Percentiles rank a stretch among this genome's conserved stretches.
phyloP scores from a whole-genome alignment of 2,329 filamentous ascomycete species.

The Metarhizium brunneum region DNA sequence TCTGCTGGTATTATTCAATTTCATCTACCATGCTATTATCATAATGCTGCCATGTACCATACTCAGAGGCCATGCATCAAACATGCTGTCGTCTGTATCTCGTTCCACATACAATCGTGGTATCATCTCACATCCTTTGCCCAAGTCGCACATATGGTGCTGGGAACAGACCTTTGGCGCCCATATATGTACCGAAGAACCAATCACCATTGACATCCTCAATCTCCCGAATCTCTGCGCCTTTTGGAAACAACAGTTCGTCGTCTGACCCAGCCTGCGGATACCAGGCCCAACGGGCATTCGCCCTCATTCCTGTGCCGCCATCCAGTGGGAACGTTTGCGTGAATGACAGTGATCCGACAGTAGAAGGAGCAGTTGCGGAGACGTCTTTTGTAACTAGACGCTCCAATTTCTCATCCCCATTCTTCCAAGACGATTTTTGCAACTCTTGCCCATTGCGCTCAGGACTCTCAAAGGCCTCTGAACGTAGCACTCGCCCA shows the following conservation, averaged over 20 bases:
- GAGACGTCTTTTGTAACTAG: slow-evolving; percentile 44
- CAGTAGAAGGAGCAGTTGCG: slow-evolving; percentile 27
- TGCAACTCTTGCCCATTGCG: slow-evolving; percentile 27
- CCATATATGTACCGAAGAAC: slow-evolving; percentile 82
- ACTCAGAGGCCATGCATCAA: neutral
- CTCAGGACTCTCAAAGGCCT: slow-evolving; percentile 32
- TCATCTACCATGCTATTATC: neutral
- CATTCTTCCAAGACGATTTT: slow-evolving; percentile 43
- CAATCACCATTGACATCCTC: slow-evolving; percentile 88
- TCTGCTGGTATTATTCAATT: neutral
- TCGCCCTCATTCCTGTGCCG: slow-evolving; percentile 54
- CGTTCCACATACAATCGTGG: neutral
- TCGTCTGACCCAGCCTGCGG: slow-evolving; percentile 56
- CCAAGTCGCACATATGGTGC: slow-evolving; percentile 58
- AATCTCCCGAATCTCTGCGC: slow-evolving; percentile 73
- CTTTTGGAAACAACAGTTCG: slow-evolving; percentile 75
- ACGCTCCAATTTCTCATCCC: slow-evolving; percentile 30
- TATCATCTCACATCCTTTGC: neutral
- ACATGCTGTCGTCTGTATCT: neutral
- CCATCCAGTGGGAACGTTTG: slow-evolving; percentile 62
- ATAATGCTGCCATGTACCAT: neutral
- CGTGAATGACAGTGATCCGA: slow-evolving; percentile 16
- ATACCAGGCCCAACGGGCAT: slow-evolving; percentile 71
- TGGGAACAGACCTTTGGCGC: slow-evolving; percentile 69
- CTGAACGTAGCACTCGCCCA: slow-evolving; percentile 58